phyloP scores from a whole-genome alignment of 441 rosid genomes.

The Erodium chrysanthum region DNA sequence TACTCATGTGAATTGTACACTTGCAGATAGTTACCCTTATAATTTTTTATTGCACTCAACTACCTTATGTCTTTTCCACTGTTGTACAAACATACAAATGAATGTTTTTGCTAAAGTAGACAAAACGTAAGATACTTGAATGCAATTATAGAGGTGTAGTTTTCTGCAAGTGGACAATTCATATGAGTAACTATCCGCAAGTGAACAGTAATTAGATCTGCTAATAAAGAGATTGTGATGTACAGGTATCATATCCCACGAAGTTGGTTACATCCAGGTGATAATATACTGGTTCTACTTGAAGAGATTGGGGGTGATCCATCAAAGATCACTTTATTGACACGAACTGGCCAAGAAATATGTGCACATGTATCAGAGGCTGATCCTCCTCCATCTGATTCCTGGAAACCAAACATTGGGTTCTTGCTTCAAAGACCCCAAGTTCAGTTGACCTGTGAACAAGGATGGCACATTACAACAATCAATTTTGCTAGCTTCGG shows the following conservation, averaged over 20 bases:
- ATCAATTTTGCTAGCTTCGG: slow-evolving; percentile 51
- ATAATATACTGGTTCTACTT: slow-evolving; percentile 45
- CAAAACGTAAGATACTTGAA: no score
- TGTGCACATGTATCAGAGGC: slow-evolving; percentile 41
- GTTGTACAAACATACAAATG: no score
- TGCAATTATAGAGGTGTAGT: no score
- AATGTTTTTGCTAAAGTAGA: no score
- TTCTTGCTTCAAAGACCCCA: slow-evolving; percentile 27
- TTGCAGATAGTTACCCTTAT: no score
- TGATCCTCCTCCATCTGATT: slow-evolving; percentile 42
- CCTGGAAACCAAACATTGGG: slow-evolving; percentile 33
- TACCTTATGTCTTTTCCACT: no score
- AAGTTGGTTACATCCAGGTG: slow-evolving; percentile 43
- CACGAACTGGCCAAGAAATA: slow-evolving; percentile 38
- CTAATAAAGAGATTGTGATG: slow-evolving; percentile 12
- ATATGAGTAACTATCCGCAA: no score
- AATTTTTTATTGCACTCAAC: no score
- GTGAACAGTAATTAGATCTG: not conserved
- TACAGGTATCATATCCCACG: slow-evolving; percentile 53
- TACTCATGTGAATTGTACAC: no score
- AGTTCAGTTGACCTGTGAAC: slow-evolving; percentile 41
- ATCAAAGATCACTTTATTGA: slow-evolving; percentile 29
- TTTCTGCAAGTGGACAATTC: not conserved
- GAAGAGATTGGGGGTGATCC: slow-evolving; percentile 67
- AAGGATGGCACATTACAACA: slow-evolving; percentile 42